Evolutionary conservation across 805 yeast genomes (phyloP), one percentile per base, ranked within the genome.

Genomic region (Starmerella etchellsii): DNA sequence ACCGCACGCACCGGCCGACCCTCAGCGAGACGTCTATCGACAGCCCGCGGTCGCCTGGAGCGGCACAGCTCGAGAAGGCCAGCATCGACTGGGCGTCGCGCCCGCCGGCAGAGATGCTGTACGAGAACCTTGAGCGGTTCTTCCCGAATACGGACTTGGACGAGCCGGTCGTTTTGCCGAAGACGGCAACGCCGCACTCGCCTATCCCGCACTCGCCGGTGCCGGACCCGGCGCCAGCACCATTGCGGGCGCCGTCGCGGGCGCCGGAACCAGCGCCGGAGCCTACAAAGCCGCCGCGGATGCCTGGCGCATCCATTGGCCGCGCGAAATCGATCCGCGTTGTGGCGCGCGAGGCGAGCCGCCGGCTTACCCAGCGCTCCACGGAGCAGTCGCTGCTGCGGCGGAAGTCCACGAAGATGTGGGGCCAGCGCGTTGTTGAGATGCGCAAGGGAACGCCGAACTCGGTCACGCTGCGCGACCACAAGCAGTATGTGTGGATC

Each of bases 371-470:
- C 39, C 46, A 41, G 35, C 25, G 28, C 25, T n/a, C 20, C 14
- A 28, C 22, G 13, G 39, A 44, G 26, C 18, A 36, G 16, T 20
- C 21, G 1, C 54, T 77, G 7, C 58, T 88, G 27, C 68, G 84
- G 48, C 67, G 97, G 41, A 70, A 69, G 41, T 83, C 91, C 54
- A 91, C 99, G 1, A 93, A 91, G 62, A 73, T 91, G 79, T 91
- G 99, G 99, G 99, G 98, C 18, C 85, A 83, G 47, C 78, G 73
- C 47, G 93, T 84, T 14, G 78, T 85, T 25, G 98, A 91, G 61
- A 67, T 71, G 46, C 72, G 71, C 30, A 67, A 69, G 44, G 78
- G 81, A 10, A 72, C 77, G 39, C 39, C 46, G n/a, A 43, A 31
- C 33, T 75, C 79, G 21, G 78, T 78, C 52, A 75, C 75, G 49